Conservation (phyloP, 179 eudicot genomes). For the Heliamphora pulchella region DNA sequence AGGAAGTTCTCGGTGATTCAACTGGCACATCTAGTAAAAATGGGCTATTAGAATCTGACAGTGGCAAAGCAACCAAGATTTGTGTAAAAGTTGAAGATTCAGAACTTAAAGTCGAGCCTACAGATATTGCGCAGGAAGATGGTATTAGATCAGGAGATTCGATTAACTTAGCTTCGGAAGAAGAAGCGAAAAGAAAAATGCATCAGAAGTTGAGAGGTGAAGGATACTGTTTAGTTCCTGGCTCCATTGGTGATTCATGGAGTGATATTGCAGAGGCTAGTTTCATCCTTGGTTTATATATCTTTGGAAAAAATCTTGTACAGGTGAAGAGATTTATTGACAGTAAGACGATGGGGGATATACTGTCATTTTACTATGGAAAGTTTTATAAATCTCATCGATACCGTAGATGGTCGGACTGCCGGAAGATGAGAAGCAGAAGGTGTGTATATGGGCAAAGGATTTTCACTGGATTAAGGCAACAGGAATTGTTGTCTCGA, state of each 20-base stretch:
- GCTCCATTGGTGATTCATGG: slow-evolving; percentile 39
- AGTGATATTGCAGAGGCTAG: slow-evolving; percentile 54
- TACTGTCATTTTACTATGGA: slow-evolving; percentile 60
- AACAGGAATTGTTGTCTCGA: slow-evolving; percentile 55
- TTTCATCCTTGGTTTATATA: slow-evolving; percentile 61
- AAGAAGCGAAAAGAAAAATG: slow-evolving; percentile 1
- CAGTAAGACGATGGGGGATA: slow-evolving; percentile 45
- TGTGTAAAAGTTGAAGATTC: background rate
- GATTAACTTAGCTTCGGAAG: background rate
- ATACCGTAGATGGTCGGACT: slow-evolving; percentile 55
- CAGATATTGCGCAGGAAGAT: slow-evolving; percentile 4
- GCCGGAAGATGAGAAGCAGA: slow-evolving; percentile 53
- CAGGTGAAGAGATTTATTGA: slow-evolving; percentile 49
- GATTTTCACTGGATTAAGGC: slow-evolving; percentile 56
- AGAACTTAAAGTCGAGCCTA: slow-evolving; percentile 11
- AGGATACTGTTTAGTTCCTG: slow-evolving; percentile 41
- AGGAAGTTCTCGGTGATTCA: slow-evolving; percentile 13
- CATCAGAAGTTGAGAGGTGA: slow-evolving; percentile 5
- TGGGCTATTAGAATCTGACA: slow-evolving; percentile 7
- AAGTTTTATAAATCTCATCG: slow-evolving; percentile 43
- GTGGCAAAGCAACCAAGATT: background rate
- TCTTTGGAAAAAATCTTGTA: slow-evolving; percentile 68
- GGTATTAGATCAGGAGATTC: background rate
- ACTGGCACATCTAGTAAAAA: slow-evolving; percentile 6
- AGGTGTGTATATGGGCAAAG: slow-evolving; percentile 43